Evolutionary conservation across 768 basidiomycete genomes (phyloP).

Genomic region (Amanita exitialis): DNA sequence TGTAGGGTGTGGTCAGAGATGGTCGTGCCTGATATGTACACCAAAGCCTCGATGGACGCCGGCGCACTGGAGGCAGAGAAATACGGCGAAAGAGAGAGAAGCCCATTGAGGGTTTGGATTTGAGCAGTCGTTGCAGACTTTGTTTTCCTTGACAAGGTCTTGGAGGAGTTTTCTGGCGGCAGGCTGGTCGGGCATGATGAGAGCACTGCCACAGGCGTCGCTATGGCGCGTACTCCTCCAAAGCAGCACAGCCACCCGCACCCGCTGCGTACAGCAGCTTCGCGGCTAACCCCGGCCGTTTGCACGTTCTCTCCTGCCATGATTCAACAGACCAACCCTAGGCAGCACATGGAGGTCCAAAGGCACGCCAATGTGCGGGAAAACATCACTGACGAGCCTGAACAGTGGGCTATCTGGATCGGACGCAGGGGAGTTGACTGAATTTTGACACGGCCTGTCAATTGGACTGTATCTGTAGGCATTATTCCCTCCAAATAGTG

Average conservation of each 20-base stretch:
- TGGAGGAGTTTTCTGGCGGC: slow-evolving; percentile 63
- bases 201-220: not conserved
- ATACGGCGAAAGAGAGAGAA: slow-evolving; percentile 71
- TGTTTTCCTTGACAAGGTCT: slow-evolving; percentile 72
- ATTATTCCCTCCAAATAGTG: slow-evolving; percentile 77
- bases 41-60: slow-evolving; percentile 85
- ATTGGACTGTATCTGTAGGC: slow-evolving; percentile 28
- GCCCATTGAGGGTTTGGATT: slow-evolving; percentile 97
- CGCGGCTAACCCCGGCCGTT: slow-evolving; percentile 4
- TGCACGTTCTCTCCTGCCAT: slow-evolving; percentile 24
- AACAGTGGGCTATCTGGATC: slow-evolving; percentile 65
- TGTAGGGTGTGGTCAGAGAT: slow-evolving; percentile 8
- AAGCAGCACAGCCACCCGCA: not conserved
- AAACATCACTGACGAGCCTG: slow-evolving; percentile 28
- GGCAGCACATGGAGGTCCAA: slow-evolving; percentile 22
- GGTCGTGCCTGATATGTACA: slow-evolving; percentile 71
- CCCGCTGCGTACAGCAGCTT: slow-evolving; percentile 11
- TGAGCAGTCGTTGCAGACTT: slow-evolving; percentile 69
- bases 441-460: slow-evolving; percentile 6
- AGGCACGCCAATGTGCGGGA: slow-evolving; percentile 14
- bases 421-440: slow-evolving; percentile 44
- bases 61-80: slow-evolving; percentile 87
- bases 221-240: not conserved
- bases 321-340: slow-evolving; percentile 57
- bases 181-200: slow-evolving; percentile 45